Conservation (phyloP, 2,329 filamentous ascomycete species). For the Ophiosphaerella korrae region DNA sequence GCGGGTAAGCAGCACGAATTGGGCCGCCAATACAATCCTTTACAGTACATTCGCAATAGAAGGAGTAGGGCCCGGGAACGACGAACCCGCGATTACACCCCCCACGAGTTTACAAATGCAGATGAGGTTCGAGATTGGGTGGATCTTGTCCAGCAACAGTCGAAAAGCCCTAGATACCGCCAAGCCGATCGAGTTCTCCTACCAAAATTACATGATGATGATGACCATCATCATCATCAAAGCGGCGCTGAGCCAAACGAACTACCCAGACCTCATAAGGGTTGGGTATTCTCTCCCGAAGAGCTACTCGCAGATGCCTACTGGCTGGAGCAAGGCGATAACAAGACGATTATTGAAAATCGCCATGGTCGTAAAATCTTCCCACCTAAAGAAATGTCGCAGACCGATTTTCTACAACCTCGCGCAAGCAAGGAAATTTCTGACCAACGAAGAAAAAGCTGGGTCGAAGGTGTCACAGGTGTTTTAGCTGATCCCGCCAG, state of each 20-base stretch:
- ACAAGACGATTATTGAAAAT: slow-evolving; percentile 83
- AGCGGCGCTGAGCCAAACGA: slow-evolving; percentile 53
- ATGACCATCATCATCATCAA: slow-evolving; percentile 27
- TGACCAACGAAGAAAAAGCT: slow-evolving; percentile 40
- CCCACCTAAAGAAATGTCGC: slow-evolving; percentile 28
- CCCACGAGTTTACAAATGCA: slow-evolving; percentile 77
- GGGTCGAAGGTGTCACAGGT: slow-evolving; percentile 38
- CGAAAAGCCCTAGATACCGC: slow-evolving; percentile 46
- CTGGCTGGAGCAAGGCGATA: slow-evolving; percentile 83
- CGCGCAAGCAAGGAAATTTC: slow-evolving; percentile 42
- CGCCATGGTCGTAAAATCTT: slow-evolving; percentile 77
- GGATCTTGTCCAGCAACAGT: slow-evolving; percentile 64
- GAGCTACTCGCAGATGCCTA: slow-evolving; percentile 89
- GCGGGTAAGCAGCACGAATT: slow-evolving; percentile 49
- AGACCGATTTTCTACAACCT: slow-evolving; percentile 35
- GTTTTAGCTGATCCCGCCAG: slow-evolving; percentile 33
- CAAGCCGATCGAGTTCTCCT: slow-evolving; percentile 41
- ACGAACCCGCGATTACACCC: slow-evolving; percentile 72
- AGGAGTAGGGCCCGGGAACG: slow-evolving; percentile 82
- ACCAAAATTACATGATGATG: slow-evolving; percentile 35
- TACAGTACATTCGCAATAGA: slow-evolving; percentile 91
- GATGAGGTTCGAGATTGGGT: slow-evolving; percentile 77
- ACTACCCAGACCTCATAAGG: slow-evolving; percentile 73
- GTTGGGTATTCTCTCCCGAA: slow-evolving; percentile 83
- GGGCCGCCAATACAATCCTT: slow-evolving; percentile 82